phyloP scores from a whole-genome alignment of 345 rosid genomes.

The Trapa incisa region DNA sequence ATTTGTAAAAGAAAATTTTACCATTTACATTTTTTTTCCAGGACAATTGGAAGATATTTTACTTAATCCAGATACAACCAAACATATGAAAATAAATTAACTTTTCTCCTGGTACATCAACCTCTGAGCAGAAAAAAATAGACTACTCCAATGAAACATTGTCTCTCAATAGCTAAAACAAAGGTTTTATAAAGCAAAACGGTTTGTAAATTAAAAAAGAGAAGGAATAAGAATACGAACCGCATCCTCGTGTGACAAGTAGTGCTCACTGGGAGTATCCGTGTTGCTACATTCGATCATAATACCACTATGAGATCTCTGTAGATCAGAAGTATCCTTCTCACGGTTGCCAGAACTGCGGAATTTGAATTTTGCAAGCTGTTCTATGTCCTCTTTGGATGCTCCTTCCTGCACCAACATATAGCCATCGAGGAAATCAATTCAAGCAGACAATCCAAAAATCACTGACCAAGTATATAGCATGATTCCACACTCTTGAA shows the following conservation, averaged over 20 bases:
- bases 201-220: background rate
- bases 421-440: slow-evolving; percentile 4
- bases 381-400: slow-evolving; percentile 79
- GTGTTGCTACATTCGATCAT: slow-evolving; percentile 70
- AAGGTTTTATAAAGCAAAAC: background rate
- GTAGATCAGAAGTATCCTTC: slow-evolving; percentile 31
- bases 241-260: slow-evolving; percentile 66
- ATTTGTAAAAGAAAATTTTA: background rate
- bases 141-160: background rate
- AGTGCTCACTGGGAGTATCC: slow-evolving; percentile 54
- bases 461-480: background rate
- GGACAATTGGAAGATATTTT: too few relatives aligned
- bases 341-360: slow-evolving; percentile 29
- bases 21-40: background rate
- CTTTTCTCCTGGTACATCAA: too few relatives aligned
- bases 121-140: too few relatives aligned
- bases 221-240: slow-evolving; percentile 25
- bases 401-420: slow-evolving; percentile 75
- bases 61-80: too few relatives aligned
- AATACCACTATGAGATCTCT: slow-evolving; percentile 50
- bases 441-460: background rate
- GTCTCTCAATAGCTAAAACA: background rate
- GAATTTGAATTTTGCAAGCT: slow-evolving; percentile 65
- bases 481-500: background rate
- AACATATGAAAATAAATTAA: too few relatives aligned